Base-by-base conservation (phyloP, 2,329 filamentous ascomycete species). In the Teratosphaeria nubilosa region DNA sequence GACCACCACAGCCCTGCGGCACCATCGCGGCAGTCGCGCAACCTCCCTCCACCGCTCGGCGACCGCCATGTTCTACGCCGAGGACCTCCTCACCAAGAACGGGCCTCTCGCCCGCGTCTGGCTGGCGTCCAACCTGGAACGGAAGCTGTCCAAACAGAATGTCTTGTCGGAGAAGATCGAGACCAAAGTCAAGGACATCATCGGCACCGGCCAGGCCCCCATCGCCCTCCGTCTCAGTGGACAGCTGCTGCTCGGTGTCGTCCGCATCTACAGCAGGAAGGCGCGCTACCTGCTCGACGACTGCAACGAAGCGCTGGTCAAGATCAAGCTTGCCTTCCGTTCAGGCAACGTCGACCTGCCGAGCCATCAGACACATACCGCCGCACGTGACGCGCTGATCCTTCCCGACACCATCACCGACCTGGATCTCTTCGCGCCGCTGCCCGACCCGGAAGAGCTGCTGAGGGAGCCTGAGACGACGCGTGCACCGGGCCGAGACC, bases 251-350 rank as follows among this genome's bases (percentile, higher is more conserved):
- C 82, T 99, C 58, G 94, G 94, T 77, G 94, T 99, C 27, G 94
- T 96, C 66, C 86, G 92, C 71, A 99, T 99, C 70, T 99, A 99
- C 75, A 95, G 91, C 75, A 84, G 94, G 70, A 99, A 99, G 77
- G 92, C 94, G 70, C 88, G 91, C 68, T 99, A 99, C 74, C 79
- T 99, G 55, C 80, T 97, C 53, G 94, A 99, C 70, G 94, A 99
- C 72, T 99, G 94, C 76, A 96, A 95, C 69, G 94, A 99, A 75
- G 92, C 92, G 45, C 79, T 99, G 64, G 86, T 95, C 80, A 97
- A 96, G 78, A 96, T 99, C 69, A 96, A 97, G 73, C 95, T 97
- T 91, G 92, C 94, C 50, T 99, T 97, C 77, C 88, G 91, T 60
- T 90, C 92, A 53, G 92, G 92, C 64, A 96, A 96, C 75, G 95